These are phyloP conservation scores for Linum usitatissimum DNA, from an alignment of 345 rosid genomes.

Conservation along the genomic window DNA sequence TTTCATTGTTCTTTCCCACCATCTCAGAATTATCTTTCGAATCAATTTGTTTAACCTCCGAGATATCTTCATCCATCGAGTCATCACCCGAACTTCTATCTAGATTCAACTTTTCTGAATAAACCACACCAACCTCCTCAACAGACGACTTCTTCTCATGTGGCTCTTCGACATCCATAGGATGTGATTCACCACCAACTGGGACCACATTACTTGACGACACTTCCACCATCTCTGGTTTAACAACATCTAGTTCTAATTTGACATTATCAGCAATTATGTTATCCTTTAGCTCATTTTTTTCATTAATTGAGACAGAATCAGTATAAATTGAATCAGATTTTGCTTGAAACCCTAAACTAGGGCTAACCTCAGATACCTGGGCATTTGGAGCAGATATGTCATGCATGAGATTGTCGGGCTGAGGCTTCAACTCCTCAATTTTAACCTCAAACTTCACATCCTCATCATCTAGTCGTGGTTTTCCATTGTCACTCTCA, in stretches of 20 bases:
- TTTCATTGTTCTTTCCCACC: slow-evolving; percentile 39
- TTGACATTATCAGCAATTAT: slow-evolving; percentile 91
- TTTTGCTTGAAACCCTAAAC: slow-evolving; percentile 93
- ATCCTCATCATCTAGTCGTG: slow-evolving; percentile 29
- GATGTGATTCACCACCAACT: slow-evolving; percentile 68
- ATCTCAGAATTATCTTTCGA: slow-evolving; percentile 49
- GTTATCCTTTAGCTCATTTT: slow-evolving; percentile 91
- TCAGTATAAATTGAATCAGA: slow-evolving; percentile 98
- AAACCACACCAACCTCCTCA: slow-evolving; percentile 49
- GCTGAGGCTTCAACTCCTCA: slow-evolving; percentile 35
- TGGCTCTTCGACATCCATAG: slow-evolving; percentile 83
- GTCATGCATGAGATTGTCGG: slow-evolving; percentile 39
- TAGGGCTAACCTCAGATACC: slow-evolving; percentile 99
- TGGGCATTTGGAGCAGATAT: slow-evolving; percentile 58
- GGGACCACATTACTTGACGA: slow-evolving; percentile 47
- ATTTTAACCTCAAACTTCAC: slow-evolving; percentile 28
- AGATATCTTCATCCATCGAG: slow-evolving; percentile 84
- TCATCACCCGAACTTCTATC: slow-evolving; percentile 98
- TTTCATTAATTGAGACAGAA: slow-evolving; percentile 95
- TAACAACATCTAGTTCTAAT: slow-evolving; percentile 86
- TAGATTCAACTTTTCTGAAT: slow-evolving; percentile 83
- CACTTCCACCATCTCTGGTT: slow-evolving; percentile 77
- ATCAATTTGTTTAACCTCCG: slow-evolving; percentile 65
- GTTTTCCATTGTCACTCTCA: slow-evolving; percentile 22
- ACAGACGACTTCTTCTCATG: slow-evolving; percentile 50